phyloP scores from a whole-genome alignment of 2,329 filamentous ascomycete species.

The Piedraia hortae region DNA sequence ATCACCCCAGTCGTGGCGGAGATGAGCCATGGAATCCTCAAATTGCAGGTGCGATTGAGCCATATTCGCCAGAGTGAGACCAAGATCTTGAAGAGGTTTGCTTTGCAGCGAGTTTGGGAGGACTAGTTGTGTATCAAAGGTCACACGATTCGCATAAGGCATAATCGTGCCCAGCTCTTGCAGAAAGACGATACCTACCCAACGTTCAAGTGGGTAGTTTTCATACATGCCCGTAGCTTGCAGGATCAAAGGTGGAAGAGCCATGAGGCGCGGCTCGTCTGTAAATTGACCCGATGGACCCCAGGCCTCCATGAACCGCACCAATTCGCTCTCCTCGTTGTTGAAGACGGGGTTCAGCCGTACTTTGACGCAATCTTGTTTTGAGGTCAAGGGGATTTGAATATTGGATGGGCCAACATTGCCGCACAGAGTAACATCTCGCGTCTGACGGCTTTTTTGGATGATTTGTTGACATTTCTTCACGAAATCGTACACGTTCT shows the following conservation, averaged over 20 bases:
- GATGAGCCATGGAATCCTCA: conserved; percentile 25
- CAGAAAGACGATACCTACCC: conserved; percentile 35
- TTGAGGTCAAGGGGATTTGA: conserved; percentile 5
- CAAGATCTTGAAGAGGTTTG: conserved; percentile 18
- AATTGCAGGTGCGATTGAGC: conserved; percentile 13
- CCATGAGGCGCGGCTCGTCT: conserved; percentile 25
- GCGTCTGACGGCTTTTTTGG: conserved; percentile 13
- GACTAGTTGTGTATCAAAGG: conserved; percentile 29
- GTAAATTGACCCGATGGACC: conserved; percentile 28
- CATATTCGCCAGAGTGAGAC: conserved; percentile 9
- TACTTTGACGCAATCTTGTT: conserved; percentile 6
- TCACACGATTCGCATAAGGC: conserved; percentile 40
- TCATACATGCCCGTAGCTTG: conserved; percentile 34
- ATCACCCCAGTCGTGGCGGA: conserved; percentile 32
- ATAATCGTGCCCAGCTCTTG: conserved; percentile 47
- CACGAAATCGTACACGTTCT: conserved; percentile 15
- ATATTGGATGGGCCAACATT: conserved; percentile 15
- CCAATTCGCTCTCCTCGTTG: conserved; percentile 25
- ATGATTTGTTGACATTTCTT: conserved; percentile 16
- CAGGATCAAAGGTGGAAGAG: conserved; percentile 36
- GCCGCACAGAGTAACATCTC: conserved; percentile 12
- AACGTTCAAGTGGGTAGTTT: conserved; percentile 20
- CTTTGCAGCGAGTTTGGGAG: conserved; percentile 22
- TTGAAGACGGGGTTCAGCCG: conserved; percentile 17
- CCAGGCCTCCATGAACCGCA: conserved; percentile 46